Evolutionary conservation across 139 green algal genomes (phyloP).

Genomic region (Spirogloea muscicola): DNA sequence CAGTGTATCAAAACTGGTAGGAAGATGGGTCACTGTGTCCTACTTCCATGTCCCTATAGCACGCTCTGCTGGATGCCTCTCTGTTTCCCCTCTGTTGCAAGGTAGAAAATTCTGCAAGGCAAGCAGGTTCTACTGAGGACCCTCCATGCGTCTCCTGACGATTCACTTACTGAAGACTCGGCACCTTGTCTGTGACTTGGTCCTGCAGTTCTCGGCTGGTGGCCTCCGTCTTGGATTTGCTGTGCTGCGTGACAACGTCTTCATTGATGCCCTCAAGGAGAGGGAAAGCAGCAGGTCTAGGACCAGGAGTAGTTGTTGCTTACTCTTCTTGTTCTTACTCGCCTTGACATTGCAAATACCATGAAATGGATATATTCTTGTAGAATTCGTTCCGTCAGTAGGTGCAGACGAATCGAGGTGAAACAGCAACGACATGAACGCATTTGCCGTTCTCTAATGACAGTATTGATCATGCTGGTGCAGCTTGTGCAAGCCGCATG

Average conservation of each 20-base stretch:
- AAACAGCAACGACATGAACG: too few species aligned
- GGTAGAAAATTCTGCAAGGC: too few species aligned
- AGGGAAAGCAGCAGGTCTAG: neutral
- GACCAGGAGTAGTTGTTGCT: too few species aligned
- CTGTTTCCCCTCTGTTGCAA: neutral
- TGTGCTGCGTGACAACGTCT: neutral
- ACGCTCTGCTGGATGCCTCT: neutral
- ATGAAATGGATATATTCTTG: too few species aligned
- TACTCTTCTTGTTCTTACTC: too few species aligned
- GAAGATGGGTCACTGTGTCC: too few species aligned
- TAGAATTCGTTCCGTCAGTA: too few species aligned
- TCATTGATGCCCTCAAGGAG: slow-evolving; percentile 10
- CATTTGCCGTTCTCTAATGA: too few species aligned
- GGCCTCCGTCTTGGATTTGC: slow-evolving; percentile 24
- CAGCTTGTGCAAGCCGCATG: slow-evolving; percentile 31
- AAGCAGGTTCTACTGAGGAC: neutral
- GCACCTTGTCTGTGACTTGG: neutral
- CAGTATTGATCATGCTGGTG: too few species aligned
- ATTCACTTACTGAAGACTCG: neutral
- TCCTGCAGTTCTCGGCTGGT: slow-evolving; percentile 19
- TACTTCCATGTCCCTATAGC: neutral
- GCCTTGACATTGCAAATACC: too few species aligned
- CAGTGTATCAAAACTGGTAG: slow-evolving; percentile 15
- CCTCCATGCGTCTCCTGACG: neutral
- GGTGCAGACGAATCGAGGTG: too few species aligned